Evolutionary conservation across 2,329 filamentous ascomycete genomes (phyloP), one percentile per base, ranked within the genome.

Genomic region (Penicillium sp.): DNA sequence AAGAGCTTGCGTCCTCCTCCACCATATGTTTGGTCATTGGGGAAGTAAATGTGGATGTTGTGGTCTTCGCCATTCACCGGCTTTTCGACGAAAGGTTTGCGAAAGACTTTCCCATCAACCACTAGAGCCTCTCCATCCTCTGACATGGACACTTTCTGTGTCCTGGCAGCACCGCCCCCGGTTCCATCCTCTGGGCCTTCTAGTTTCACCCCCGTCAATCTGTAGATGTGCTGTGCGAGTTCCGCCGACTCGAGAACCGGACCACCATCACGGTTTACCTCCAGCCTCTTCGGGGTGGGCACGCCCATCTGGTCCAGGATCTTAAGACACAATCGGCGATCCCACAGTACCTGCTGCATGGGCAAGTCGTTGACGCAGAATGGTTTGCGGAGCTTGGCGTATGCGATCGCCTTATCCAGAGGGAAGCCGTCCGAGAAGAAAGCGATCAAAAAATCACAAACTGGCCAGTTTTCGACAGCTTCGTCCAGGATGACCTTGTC

Each of bases 401-500:
- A 99, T 27, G 91, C 90, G 63, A 99, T 96, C 4, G 95, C 94
- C 70, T 99, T 99, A 60, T 97, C 92, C 40, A 99, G 77, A 0
- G 94, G 94, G 62, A 99, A 99, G 0, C 94, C 94, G 70, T 97
- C 93, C 0, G 93, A 97, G 74, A 97, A 99, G 76, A 99, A 99
- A 3, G 92, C 96, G 66, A 99, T 96, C 49, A 99, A 77, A 66
- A 96, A 99, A 75, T 99, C 94, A 72, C 91, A 95, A 48, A 96
- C 85, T 15, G 92, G 92, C 92, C 92, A 97, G 69, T 97, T 96
- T 73, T 96, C 91, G 49, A 97, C 88, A 56, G 89, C 90, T 82
- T 99, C 94, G 67, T 99, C 94, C 29, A 99, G 80, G 61, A 99
- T 99, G 36, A 97, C 93, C 75, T 99, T 99, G 77, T 99, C 94